Evolutionary conservation across 768 basidiomycete genomes (phyloP).

Genomic region (Fomitopsis pulvina): DNA sequence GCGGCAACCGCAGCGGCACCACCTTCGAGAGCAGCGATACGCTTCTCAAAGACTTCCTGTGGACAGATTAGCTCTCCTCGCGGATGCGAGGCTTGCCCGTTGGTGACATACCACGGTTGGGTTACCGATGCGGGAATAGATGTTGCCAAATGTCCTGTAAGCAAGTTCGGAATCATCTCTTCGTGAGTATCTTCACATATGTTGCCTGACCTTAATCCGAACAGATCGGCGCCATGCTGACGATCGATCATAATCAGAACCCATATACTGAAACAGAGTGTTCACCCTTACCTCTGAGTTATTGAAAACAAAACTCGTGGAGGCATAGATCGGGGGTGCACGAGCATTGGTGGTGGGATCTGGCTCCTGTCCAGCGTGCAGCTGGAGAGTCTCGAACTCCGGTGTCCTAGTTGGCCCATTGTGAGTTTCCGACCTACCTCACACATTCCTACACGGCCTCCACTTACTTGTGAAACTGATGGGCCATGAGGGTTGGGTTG

Average conservation of each 20-base stretch:
- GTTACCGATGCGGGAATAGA: slow-evolving; percentile 66
- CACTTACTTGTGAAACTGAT: slow-evolving; percentile 13
- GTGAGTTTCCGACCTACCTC: neutral
- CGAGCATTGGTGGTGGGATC: slow-evolving; percentile 66
- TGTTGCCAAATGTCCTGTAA: slow-evolving; percentile 41
- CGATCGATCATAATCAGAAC: neutral
- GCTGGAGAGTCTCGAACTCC: slow-evolving; percentile 76
- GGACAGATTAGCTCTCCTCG: neutral
- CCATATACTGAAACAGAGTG: neutral
- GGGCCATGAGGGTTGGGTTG: neutral
- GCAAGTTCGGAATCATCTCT: neutral
- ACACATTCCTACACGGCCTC: too few species aligned
- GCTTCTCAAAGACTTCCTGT: slow-evolving; percentile 73
- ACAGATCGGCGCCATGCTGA: slow-evolving; percentile 68
- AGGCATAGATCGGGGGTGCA: slow-evolving; percentile 72
- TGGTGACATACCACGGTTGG: slow-evolving; percentile 50
- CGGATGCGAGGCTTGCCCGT: neutral
- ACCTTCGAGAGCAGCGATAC: slow-evolving; percentile 74
- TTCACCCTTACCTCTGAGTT: slow-evolving; percentile 43
- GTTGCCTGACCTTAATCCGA: slow-evolving; percentile 42
- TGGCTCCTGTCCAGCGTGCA: slow-evolving; percentile 68
- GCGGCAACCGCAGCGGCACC: slow-evolving; percentile 71
- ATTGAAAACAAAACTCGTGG: slow-evolving; percentile 71
- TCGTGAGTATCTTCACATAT: neutral
- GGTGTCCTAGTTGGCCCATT: slow-evolving; percentile 33